A percentile compares a stretch with the other conserved stretches of the same genome.
These are phyloP conservation scores for Erysiphe pulchra DNA, from an alignment of 2,329 filamentous ascomycete genomes.

Conservation along the genomic window DNA sequence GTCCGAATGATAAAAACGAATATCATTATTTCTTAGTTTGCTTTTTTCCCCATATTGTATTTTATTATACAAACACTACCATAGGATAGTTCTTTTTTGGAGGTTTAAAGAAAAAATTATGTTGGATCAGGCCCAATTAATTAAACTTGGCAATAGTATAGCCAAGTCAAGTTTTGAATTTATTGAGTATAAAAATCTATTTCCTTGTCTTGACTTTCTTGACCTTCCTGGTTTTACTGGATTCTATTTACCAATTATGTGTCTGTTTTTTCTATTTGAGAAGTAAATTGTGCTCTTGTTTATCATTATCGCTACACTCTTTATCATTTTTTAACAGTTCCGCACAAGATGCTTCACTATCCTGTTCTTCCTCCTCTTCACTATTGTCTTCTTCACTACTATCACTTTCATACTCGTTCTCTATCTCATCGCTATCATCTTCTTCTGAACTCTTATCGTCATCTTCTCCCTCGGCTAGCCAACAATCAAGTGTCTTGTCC, in stretches of 20 bases:
- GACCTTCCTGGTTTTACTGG: too few species aligned
- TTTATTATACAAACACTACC: too few species aligned
- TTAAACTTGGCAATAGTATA: too few species aligned
- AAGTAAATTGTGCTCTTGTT: slow-evolving; percentile 1
- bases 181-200: too few species aligned
- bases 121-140: too few species aligned
- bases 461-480: slow-evolving; percentile 40
- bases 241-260: too few species aligned
- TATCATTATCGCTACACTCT: slow-evolving; percentile 1
- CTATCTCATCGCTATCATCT: slow-evolving; percentile 24
- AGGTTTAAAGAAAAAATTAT: too few species aligned
- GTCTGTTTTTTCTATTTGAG: background rate
- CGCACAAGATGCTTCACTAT: slow-evolving; percentile 9
- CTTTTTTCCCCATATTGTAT: slow-evolving; percentile 3
- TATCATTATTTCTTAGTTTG: background rate
- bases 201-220: too few species aligned
- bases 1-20: too few species aligned
- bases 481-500: slow-evolving; percentile 73
- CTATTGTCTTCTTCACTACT: slow-evolving; percentile 15
- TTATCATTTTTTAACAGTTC: slow-evolving; percentile 9
- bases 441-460: slow-evolving; percentile 25
- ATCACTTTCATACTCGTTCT: slow-evolving; percentile 15
- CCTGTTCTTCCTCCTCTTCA: slow-evolving; percentile 5
- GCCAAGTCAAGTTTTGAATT: too few species aligned
- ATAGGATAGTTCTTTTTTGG: too few species aligned